These are phyloP conservation scores for Pythium volutum DNA, from an alignment of 352 stramenopile genomes.

Conservation along the genomic window DNA sequence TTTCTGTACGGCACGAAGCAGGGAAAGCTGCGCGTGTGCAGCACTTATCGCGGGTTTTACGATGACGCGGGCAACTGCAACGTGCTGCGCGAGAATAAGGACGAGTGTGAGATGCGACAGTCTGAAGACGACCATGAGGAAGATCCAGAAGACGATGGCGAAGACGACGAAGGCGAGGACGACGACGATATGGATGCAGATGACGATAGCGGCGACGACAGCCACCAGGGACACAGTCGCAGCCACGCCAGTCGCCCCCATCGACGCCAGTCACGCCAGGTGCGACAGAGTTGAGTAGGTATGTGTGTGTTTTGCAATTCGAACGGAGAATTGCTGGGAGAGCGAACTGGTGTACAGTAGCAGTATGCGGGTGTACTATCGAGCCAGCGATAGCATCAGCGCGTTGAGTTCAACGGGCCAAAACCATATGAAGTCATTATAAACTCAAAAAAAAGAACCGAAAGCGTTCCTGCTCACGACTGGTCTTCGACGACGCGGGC, in stretches of 20 bases:
- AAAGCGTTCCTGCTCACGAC: slow-evolving; percentile 24
- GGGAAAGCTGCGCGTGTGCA: slow-evolving; percentile 91
- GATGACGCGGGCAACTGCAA: slow-evolving; percentile 83
- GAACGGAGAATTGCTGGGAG: not conserved
- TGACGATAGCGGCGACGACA: not conserved
- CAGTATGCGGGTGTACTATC: not conserved
- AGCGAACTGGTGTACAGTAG: slow-evolving; percentile 6
- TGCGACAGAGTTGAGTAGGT: not conserved
- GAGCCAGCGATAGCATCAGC: slow-evolving; percentile 4
- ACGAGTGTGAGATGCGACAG: slow-evolving; percentile 18
- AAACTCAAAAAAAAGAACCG: not conserved
- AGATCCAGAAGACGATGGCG: slow-evolving; percentile 4
- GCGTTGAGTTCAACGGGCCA: not conserved
- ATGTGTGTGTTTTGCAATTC: slow-evolving; percentile 1
- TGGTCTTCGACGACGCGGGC: slow-evolving; percentile 70
- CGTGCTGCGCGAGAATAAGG: slow-evolving; percentile 39
- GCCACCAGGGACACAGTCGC: not conserved
- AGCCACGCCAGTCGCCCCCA: not conserved
- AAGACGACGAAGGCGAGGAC: slow-evolving; percentile 15
- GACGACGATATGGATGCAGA: slow-evolving; percentile 25
- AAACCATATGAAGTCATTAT: not conserved
- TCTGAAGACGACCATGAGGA: slow-evolving; percentile 17
- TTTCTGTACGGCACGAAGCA: slow-evolving; percentile 99
- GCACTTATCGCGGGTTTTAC: slow-evolving; percentile 68
- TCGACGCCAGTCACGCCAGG: not conserved